Evolutionary conservation across 208 protist species (phyloP), one percentile per base, ranked within the genome.

Genomic region (Phytomonas sp.): DNA sequence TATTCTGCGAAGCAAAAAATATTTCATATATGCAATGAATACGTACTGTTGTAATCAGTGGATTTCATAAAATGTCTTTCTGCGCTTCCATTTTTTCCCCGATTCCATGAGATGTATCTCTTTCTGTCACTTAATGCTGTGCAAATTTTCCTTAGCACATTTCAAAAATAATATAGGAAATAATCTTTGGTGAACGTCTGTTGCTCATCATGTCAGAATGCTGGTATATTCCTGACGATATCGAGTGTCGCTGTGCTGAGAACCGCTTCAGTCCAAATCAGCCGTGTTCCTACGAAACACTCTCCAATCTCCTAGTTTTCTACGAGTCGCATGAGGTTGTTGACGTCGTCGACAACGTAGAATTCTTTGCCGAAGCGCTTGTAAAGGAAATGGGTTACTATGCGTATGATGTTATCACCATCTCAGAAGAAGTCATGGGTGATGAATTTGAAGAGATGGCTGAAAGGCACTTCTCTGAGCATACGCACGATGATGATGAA

Each of bases 401-500:
- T 4, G 68, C 74, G 51, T 79, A 81, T 73, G 88, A 93, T 68
- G 69, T 90, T 26, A 75, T 88, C 0, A 40, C 70, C 31, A 73
- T 85, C 56, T 73, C 60, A 69, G 71, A 67, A 9, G 53, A 36
- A 20, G 60, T 34, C 37, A 67, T 89, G 17, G 71, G 33, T 15
- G 74, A 83, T 37, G 74, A 75, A 67, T 89, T 85, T 64, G 81
- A 84, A 23, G 46, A 79, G 36, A 74, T 88, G 30, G 68, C 90
- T 13, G 31, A 66, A 51, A 72, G 63, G 64, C 89, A 92, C 75
- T 95, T 91, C 62, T 34, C 37, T 28, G 88, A 96, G 73, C 93
- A 97, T 73, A 43, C 93, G 20, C 91, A 96, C 82, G 85, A 92
- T 62, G 91, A 96, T 71, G 93, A 97, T 60, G 92, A 97, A 76